phyloP scores from a whole-genome alignment of 2,329 filamentous ascomycete genomes.

The Cryphonectria radicalis region DNA sequence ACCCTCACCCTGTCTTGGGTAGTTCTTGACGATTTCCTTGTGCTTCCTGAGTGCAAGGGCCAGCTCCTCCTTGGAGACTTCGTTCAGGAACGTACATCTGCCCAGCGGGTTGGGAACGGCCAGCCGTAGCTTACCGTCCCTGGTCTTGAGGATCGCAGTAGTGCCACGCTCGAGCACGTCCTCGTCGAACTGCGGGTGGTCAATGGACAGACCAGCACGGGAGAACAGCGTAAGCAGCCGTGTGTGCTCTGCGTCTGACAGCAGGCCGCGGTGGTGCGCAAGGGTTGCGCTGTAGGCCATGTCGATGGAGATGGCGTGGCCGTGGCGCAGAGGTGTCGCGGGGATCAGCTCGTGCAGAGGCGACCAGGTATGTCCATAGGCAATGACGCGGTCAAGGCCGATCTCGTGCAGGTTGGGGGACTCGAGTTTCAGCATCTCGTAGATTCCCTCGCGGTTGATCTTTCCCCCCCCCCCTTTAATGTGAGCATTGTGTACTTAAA shows the following conservation, averaged over 20 bases:
- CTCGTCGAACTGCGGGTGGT: slow-evolving; percentile 70
- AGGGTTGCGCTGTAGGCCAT: slow-evolving; percentile 77
- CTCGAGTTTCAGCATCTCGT: slow-evolving; percentile 75
- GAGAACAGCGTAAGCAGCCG: slow-evolving; percentile 71
- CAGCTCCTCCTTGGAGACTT: slow-evolving; percentile 66
- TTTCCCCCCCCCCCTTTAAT: slow-evolving; percentile 30
- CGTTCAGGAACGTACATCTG: slow-evolving; percentile 70
- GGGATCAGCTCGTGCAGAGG: slow-evolving; percentile 73
- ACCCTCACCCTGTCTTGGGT: slow-evolving; percentile 66
- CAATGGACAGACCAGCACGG: slow-evolving; percentile 71
- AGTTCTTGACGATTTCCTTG: slow-evolving; percentile 66
- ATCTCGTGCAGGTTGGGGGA: slow-evolving; percentile 76
- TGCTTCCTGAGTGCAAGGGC: slow-evolving; percentile 62
- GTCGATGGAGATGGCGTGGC: slow-evolving; percentile 75
- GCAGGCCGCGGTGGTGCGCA: slow-evolving; percentile 63
- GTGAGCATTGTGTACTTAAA: slow-evolving; percentile 8
- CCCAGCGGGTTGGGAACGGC: slow-evolving; percentile 72
- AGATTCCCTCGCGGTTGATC: slow-evolving; percentile 71
- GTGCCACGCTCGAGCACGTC: slow-evolving; percentile 68
- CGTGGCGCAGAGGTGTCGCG: slow-evolving; percentile 70
- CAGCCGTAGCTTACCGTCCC: slow-evolving; percentile 69
- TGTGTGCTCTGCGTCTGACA: slow-evolving; percentile 63
- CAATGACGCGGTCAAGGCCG: slow-evolving; percentile 72
- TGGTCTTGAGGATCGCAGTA: slow-evolving; percentile 70
- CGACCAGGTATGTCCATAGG: slow-evolving; percentile 77